Base-by-base conservation (phyloP, 2,329 filamentous ascomycete species). In the Neopestalotiopsis clavispora region DNA sequence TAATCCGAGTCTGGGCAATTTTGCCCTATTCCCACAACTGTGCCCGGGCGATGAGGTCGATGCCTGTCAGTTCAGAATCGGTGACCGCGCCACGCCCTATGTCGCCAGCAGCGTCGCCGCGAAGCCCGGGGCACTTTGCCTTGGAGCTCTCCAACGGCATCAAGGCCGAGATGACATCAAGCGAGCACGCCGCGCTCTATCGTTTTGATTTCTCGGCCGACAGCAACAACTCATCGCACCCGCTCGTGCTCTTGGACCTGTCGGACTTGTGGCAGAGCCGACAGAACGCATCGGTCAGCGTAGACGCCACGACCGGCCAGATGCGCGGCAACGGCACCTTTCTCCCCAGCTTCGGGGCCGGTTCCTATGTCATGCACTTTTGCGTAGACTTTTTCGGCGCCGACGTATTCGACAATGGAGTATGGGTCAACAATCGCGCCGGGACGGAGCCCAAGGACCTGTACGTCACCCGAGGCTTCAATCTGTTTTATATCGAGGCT, bases 181-280 rank as follows among this genome's bases (percentile, higher is more conserved):
- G 88, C 1, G 87, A 90, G 58, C 87, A 86, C 68, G 88, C 89
- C 1, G 87, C 89, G 2, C 75, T 92, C n/a, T 91, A 90, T 74
- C 82, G 84, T 3, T 89, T 91, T 71, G 85, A 82, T 0, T 91
- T 90, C 70, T 85, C 88, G 28, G 69, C 68, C 67, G 73, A n/a
- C n/a, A 73, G n/a, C 20, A 17, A 67, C 4, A 10, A 56, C 13
- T 42, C 14, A 58, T 45, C 71, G 30, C 78, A 80, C 28, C 89
- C 89, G 0, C 77, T 91, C 7, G 82, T 91, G 14, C 75, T 91
- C 4, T 81, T 89, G 1, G 89, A 91, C 68, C 76, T 91, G 30
- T 85, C 84, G n/a, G 90, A 91, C 74, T 77, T 91, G 3, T 86
- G 87, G 34, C 78, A 85, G 68, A 84, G 86, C 59, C 76, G 80